Base-by-base conservation (phyloP, 1,284 basidiomycete genomes). In the Trichosporon coremiiforme region DNA sequence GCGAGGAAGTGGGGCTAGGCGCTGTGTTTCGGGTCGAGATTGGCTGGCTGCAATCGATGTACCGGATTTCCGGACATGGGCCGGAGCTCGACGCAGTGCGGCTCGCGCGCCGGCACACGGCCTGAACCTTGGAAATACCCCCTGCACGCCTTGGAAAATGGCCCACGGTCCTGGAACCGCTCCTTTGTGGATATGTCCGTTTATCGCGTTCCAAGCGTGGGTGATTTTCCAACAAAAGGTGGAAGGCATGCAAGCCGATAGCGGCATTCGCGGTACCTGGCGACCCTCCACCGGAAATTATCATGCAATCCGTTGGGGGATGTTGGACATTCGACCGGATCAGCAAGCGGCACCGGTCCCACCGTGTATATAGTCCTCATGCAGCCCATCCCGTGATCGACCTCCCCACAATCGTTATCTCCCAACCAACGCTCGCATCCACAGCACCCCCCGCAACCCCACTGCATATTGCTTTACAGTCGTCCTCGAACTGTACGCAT, bases 121-220 rank as follows among this genome's bases (percentile, higher is more conserved):
- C 53, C 22, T 33, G 29, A 62, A 62, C 57, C 57, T 62, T 62
- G 57, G 57, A 62, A 62, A 62, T 62, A 62, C 57, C 29, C 15
- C 17, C 57, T 33, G 57, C 57, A 17, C 17, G 50, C 57, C 57
- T 62, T 62, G 57, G 57, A 62, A 62, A 62, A 62, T 35, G 17
- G 17, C 31, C 50, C 57, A 17, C 57, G 57, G 57, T 31, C 22
- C 29, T 62, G 20, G 31, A 3, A 31, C 29, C 57, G 57, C 57
- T 17, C 29, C 41, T 45, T 25, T n/a, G 31, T 13, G 15, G 20
- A 62, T 62, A 33, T 25, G 31, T 62, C 57, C 29, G 29, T n/a
- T n/a, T 62, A 33, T 62, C 29, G 29, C 13, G 29, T 12, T 5
- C 31, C 17, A 17, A n/a, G 10, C 57, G 57, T 31, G 29, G 29